Evolutionary conservation across 2,329 filamentous ascomycete genomes (phyloP), one percentile per base, ranked within the genome.

Genomic region (Scopulariopsis brevicaulis): DNA sequence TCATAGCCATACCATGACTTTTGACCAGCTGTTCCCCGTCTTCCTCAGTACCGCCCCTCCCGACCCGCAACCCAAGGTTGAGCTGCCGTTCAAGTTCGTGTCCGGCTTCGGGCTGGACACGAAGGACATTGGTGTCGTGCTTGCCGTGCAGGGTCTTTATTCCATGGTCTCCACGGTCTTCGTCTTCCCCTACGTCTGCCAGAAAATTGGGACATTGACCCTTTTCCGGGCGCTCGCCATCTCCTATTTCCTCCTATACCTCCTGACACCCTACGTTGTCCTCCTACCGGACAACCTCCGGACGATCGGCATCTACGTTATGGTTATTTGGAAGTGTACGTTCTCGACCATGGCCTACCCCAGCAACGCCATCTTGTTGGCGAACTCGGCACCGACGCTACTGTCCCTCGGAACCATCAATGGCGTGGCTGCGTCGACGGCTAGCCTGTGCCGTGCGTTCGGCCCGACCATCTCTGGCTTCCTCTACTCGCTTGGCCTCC

Each of bases 271-370:
- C 0, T 99, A 97, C 72, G 79, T 96, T 18, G 87, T 94, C 1
- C 80, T 97, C 7, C 80, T 96, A 0, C 93, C 94, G 1, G 77
- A 84, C 18, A 73, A 74, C 34, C 71, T 90, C 48, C 85, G 88
- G 60, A 87, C 89, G 74, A 74, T 84, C 1, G 89, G 87, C 25
- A 84, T 96, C 55, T 93, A 91, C 67, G 65, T 84, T 8, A 77
- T 93, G 25, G 80, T 97, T 12, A 80, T 96, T 63, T 90, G 89
- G 85, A 97, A 96, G 72, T 96, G 95, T 68, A 95, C 90, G 0
- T 91, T 94, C 65, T 85, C 93, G 64, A 92, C 90, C 53, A 85
- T 96, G 72, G 87, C 92, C 0, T 97, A 96, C 71, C 94, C 94
- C 12, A 89, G 88, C 65, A 91, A 92, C 63, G 87, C 87, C 12